A percentile compares a stretch with the other conserved stretches of the same genome.
Conservation (phyloP, 345 rosid genomes). For the Eucalyptus pauciflora region DNA sequence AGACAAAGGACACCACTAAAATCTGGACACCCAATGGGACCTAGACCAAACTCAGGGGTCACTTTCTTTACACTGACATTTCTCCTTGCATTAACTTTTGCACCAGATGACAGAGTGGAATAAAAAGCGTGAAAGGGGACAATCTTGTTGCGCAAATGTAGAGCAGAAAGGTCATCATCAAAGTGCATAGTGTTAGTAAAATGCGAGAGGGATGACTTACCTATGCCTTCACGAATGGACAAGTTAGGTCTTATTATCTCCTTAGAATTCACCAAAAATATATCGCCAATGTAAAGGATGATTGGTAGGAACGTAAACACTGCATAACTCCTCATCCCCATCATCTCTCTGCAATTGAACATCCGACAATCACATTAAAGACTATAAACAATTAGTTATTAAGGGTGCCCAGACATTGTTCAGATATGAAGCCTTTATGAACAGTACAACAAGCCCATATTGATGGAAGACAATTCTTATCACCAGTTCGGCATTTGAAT, state of each 20-base stretch:
- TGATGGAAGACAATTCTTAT: background rate
- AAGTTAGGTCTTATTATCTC: conserved; percentile 76
- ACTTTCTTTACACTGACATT: background rate
- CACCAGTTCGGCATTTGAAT: background rate
- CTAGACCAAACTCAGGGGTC: background rate
- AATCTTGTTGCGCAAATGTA: background rate
- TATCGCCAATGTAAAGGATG: conserved; percentile 69
- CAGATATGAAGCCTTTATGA: background rate
- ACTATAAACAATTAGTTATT: background rate
- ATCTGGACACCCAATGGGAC: background rate
- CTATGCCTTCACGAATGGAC: conserved; percentile 84
- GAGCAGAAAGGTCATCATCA: background rate
- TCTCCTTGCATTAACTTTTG: background rate
- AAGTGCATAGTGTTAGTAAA: background rate
- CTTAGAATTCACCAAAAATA: conserved; percentile 63
- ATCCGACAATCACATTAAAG: background rate
- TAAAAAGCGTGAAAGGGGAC: background rate
- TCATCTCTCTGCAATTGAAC: conserved; percentile 45
- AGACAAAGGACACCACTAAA: background rate
- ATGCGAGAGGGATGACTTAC: conserved; percentile 16
- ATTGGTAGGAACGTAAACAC: conserved; percentile 82
- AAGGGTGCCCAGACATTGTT: background rate
- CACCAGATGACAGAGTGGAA: background rate
- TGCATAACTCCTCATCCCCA: conserved; percentile 77
- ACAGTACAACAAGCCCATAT: background rate